Percentiles rank a stretch among this genome's conserved stretches.
Conservation (phyloP, 2,329 filamentous ascomycete genomes). For the Teratosphaeria pseudoeucalypti region DNA sequence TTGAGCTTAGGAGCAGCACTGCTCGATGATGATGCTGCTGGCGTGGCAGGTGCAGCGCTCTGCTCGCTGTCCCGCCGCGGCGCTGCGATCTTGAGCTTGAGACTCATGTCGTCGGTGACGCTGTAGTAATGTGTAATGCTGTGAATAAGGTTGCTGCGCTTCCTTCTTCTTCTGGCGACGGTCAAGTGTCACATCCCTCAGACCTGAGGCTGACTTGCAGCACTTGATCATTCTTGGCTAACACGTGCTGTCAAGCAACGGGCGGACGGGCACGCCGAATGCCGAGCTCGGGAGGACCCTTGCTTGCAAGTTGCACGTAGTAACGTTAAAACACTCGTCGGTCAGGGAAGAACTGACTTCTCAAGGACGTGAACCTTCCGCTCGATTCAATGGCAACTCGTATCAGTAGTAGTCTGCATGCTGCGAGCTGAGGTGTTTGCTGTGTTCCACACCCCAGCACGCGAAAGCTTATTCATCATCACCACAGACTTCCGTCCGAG, state of each 20-base stretch:
- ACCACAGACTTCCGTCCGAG: too few species aligned
- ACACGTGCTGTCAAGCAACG: neutral
- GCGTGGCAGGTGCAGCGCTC: constrained; percentile 3
- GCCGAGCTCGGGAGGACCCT: neutral
- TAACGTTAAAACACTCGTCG: too few species aligned
- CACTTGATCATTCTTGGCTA: neutral
- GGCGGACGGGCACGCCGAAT: neutral
- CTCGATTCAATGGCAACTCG: too few species aligned
- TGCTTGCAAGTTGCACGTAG: too few species aligned
- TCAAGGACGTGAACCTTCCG: too few species aligned
- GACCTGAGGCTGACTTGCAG: neutral
- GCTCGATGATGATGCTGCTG: constrained; percentile 8
- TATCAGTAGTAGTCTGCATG: too few species aligned
- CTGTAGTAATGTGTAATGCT: neutral
- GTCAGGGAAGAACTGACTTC: too few species aligned
- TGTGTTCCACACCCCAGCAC: neutral
- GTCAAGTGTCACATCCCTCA: neutral
- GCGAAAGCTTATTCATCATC: neutral
- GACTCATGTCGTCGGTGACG: constrained; percentile 3
- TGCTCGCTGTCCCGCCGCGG: neutral
- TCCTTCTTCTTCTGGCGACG: neutral
- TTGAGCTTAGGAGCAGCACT: constrained; percentile 12
- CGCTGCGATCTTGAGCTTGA: constrained; percentile 6
- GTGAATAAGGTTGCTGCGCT: neutral
- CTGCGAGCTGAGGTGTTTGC: too few species aligned